Evolutionary conservation across 2,329 filamentous ascomycete species (phyloP).

Genomic region (Colletotrichum camelliae): DNA sequence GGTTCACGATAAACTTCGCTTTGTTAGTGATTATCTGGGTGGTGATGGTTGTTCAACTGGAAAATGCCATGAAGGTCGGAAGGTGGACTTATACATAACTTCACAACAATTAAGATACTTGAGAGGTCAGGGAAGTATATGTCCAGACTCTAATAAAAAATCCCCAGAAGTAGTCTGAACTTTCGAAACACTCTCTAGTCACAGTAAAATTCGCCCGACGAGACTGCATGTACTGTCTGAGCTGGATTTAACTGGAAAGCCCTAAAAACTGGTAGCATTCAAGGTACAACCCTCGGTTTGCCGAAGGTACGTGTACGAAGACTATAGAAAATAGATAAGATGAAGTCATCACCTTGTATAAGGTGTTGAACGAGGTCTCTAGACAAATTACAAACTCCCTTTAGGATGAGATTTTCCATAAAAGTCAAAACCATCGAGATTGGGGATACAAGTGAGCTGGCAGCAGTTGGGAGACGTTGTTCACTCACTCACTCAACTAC

Average conservation of each 20-base stretch:
- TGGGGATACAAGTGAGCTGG: no score
- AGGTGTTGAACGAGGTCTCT: no score
- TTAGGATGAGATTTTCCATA: no score
- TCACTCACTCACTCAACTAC: no score
- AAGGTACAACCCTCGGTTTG: no score
- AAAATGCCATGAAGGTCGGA: no score
- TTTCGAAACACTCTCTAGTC: background rate
- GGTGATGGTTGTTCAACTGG: background rate
- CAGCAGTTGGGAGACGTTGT: no score
- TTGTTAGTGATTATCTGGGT: accelerated
- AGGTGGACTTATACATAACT: background rate
- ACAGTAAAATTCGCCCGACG: background rate
- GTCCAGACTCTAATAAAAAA: accelerated
- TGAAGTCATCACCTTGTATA: background rate
- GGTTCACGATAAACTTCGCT: accelerated
- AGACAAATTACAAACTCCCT: no score
- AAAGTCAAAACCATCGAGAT: no score
- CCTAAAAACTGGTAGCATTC: no score
- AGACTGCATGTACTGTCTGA: background rate
- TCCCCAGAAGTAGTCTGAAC: background rate
- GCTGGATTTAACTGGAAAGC: accelerated
- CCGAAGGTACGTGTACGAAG: no score
- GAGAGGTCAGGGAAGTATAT: accelerated
- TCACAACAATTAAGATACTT: accelerated
- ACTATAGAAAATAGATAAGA: background rate